Evolutionary conservation across 495 filamentous ascomycete species (phyloP).

Genomic region (Penicillium odoratum): DNA sequence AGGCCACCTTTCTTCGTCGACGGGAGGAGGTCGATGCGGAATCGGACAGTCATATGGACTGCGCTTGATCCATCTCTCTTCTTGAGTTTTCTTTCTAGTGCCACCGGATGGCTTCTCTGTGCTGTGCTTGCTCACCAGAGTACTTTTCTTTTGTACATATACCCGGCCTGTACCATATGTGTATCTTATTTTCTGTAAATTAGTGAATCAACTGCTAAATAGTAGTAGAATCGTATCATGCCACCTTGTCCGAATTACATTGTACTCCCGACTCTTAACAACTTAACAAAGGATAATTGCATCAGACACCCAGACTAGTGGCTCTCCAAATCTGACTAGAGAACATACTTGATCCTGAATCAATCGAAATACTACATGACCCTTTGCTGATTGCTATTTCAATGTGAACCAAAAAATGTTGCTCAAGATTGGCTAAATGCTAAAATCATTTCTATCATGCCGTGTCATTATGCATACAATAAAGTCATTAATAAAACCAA

Average conservation of each 20-base stretch:
- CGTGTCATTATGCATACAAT: background rate
- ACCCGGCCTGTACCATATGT: constrained; percentile 10
- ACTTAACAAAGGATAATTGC: background rate
- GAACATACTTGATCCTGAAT: background rate
- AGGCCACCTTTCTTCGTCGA: constrained; percentile 42
- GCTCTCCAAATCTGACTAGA: background rate
- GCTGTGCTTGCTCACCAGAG: background rate
- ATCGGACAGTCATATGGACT: constrained; percentile 35
- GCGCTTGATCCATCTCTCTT: constrained; percentile 16
- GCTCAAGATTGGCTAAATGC: background rate
- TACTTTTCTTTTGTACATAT: constrained; percentile 15
- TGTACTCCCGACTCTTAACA: background rate
- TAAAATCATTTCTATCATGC: background rate
- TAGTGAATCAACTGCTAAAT: too few relatives aligned
- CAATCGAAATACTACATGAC: too few relatives aligned
- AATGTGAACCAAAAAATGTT: background rate
- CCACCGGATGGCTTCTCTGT: background rate
- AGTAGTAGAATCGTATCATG: background rate
- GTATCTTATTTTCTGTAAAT: constrained; percentile 5
- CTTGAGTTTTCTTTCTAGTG: background rate
- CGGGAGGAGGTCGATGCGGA: constrained; percentile 48
- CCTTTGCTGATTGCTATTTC: too few relatives aligned
- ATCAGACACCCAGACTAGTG: background rate
- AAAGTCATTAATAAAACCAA: constrained; percentile 54
- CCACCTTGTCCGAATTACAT: background rate